Evolutionary conservation across 2,329 filamentous ascomycete genomes (phyloP), one percentile per base, ranked within the genome.

Genomic region (Aspergillus sp.): DNA sequence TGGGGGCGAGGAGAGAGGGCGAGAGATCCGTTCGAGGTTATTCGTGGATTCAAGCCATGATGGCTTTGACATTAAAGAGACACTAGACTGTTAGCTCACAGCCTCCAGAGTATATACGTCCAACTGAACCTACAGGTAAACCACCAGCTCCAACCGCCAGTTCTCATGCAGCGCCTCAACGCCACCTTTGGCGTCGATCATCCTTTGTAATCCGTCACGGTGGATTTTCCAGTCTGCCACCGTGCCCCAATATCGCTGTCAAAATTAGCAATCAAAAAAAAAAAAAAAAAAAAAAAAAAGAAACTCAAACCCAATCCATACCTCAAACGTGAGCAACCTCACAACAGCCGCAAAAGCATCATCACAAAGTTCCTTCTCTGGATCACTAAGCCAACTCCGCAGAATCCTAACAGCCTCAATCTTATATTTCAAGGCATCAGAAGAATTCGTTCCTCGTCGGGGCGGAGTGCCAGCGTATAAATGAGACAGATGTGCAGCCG

Each of bases 401-500:
- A 77, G 64, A 37, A 77, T 75, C 3, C 67, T 66, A 9, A 77
- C 65, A 5, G 74, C 73, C 45, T 75, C 71, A 4, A 63, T 53
- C 53, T 77, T 77, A 57, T 70, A 76, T 40, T 63, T 65, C 40
- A 68, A 48, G 24, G 64, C 63, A 51, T 66, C 66, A 9, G 56
- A 44, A 15, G 66, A 67, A 3, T 41, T 57, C 11, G 65, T 64
- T 15, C 61, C 73, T 40, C 68, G 64, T 13, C 55, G 60, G 1
- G 69, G 71, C 5, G 60, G 54, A 7, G 53, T 62, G 0, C 67
- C 66, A 0, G 68, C 69, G 22, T 75, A 70, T 53, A 75, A 66
- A 3, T 73, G 66, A 34, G 72, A 66, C 1, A 77, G 57, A 47
- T 77, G 75, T 0, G 74, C 73, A 1, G 75, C 75, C 2, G 75